A percentile compares a stretch with the other conserved stretches of the same genome.
phyloP scores from a whole-genome alignment of 805 yeast genomes.

The Lipomyces yamanashiensis region DNA sequence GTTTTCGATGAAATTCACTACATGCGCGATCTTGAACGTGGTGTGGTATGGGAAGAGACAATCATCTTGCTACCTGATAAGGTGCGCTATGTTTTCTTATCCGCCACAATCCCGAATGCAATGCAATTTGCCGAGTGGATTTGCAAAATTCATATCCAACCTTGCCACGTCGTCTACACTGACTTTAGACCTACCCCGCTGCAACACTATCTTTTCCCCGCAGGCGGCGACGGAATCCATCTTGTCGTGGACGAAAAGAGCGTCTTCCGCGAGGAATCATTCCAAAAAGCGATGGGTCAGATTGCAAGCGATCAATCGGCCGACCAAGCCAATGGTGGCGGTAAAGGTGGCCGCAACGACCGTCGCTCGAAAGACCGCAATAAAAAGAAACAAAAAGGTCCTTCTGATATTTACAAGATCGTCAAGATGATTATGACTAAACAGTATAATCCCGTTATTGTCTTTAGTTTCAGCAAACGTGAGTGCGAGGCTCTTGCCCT shows the following conservation, averaged over 20 bases:
- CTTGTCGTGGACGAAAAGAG: constrained; percentile 98
- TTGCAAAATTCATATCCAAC: constrained; percentile 90
- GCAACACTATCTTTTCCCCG: constrained; percentile 96
- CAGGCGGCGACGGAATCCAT: constrained; percentile 98
- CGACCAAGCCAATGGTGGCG: constrained; percentile 49
- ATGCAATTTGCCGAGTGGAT: constrained; percentile 81
- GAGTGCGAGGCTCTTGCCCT: constrained; percentile 94
- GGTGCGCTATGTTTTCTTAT: constrained; percentile 71
- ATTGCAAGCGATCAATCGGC: constrained; percentile 79
- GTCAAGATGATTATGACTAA: constrained; percentile 98
- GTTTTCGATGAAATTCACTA: constrained; percentile 98
- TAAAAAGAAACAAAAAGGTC: constrained; percentile 58
- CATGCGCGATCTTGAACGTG: constrained; percentile 97
- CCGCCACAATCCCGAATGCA: constrained; percentile 61
- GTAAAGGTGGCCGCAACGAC: constrained; percentile 69
- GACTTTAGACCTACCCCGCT: constrained; percentile 99
- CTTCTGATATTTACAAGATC: constrained; percentile 77
- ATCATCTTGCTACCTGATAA: constrained; percentile 93
- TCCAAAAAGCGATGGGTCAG: constrained; percentile 97
- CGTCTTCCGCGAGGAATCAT: constrained; percentile 92
- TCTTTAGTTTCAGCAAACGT: constrained; percentile 95
- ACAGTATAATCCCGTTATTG: constrained; percentile 96
- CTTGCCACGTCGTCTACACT: constrained; percentile 97
- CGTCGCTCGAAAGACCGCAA: constrained; percentile 42
- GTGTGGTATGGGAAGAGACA: constrained; percentile 99